Conservation (phyloP, 1,139 yeast genomes). For the Yamadazyma dushanensis region DNA sequence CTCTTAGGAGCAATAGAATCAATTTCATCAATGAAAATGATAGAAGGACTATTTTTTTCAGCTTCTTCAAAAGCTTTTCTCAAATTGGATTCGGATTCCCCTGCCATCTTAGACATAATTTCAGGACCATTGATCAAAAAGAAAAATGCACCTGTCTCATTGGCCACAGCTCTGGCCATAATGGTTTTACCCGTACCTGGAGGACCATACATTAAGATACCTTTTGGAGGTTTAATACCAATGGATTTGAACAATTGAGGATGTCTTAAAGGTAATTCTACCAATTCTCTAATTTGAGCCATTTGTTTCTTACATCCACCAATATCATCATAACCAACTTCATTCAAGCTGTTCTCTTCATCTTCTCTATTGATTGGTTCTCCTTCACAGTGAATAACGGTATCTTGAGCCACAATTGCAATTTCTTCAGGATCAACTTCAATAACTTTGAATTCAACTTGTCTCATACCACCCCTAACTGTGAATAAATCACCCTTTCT, state of each 20-base stretch:
- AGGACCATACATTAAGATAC: conserved; percentile 96
- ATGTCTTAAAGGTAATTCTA: conserved; percentile 93
- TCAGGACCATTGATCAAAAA: conserved; percentile 99
- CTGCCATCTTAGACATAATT: conserved; percentile 99
- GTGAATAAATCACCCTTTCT: conserved; percentile 96
- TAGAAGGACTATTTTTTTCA: conserved; percentile 96
- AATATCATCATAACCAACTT: conserved; percentile 97
- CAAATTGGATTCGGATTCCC: conserved; percentile 96
- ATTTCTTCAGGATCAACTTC: conserved; percentile 97
- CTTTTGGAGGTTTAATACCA: conserved; percentile 97
- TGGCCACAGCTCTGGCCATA: conserved; percentile 99
- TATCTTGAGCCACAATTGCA: conserved; percentile 98
- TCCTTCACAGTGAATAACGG: conserved; percentile 97
- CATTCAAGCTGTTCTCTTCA: conserved; percentile 93
- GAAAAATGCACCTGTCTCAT: conserved; percentile 98
- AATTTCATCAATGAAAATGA: conserved; percentile 96
- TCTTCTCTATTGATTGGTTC: conserved; percentile 99
- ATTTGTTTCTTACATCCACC: conserved; percentile 99
- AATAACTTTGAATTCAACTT: conserved; percentile 96
- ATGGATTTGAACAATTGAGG: conserved; percentile 95
- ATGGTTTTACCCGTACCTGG: conserved; percentile 99
- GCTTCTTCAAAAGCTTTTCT: conserved; percentile 99
- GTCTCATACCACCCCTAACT: conserved; percentile 98
- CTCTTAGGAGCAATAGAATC: conserved; percentile 99
- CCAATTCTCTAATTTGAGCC: conserved; percentile 98